Conservation (phyloP, 140 eudicot species). For the Senecio squalidus region DNA sequence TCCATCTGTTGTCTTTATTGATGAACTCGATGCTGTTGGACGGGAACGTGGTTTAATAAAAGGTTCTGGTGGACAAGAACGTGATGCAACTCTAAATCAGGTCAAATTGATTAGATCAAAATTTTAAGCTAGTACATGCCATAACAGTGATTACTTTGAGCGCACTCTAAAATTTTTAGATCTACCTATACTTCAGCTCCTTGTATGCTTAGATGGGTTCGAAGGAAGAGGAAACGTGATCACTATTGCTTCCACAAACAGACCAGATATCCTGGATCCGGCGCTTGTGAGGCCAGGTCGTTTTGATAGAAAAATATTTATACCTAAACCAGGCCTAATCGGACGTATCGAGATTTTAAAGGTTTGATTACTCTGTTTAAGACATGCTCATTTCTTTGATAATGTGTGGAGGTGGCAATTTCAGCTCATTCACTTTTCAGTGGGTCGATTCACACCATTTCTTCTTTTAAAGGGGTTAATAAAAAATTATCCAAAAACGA, state of each 20-base stretch:
- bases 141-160: constrained; percentile 8
- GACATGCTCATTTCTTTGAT: constrained; percentile 8
- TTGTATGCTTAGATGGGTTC: constrained; percentile 93
- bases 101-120: constrained; percentile 24
- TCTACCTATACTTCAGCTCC: constrained; percentile 56
- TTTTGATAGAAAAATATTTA: constrained; percentile 80
- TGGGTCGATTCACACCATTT: not conserved
- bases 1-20: constrained; percentile 96
- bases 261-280: constrained; percentile 94
- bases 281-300: constrained; percentile 99
- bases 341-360: constrained; percentile 86
- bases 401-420: not conserved
- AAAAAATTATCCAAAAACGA: not conserved
- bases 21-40: constrained; percentile 98
- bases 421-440: not conserved
- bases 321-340: constrained; percentile 85
- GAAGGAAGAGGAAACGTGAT: constrained; percentile 99
- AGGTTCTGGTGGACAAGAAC: constrained; percentile 99
- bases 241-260: constrained; percentile 95
- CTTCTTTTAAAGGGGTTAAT: not conserved
- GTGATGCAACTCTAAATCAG: constrained; percentile 98
- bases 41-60: constrained; percentile 92
- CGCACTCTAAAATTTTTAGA: not conserved
- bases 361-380: constrained; percentile 32
- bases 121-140: not conserved